phyloP scores from a whole-genome alignment of 1,284 basidiomycete genomes.

The Melampsora larici-populina region DNA sequence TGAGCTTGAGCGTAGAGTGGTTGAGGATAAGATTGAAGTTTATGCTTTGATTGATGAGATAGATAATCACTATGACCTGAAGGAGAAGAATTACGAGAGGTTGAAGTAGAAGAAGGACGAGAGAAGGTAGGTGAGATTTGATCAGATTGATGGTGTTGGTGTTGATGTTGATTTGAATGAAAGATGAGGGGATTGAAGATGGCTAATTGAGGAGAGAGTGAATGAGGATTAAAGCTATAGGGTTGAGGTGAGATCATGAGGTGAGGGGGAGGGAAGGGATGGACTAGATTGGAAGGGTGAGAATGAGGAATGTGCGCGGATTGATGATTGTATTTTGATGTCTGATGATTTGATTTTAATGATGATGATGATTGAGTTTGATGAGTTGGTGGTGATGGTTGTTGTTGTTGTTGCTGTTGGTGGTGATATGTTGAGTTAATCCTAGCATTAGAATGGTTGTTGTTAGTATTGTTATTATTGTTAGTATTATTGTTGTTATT shows the following conservation, averaged over 20 bases:
- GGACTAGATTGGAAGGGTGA: not conserved
- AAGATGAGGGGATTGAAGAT: not conserved
- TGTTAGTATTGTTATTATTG: no score
- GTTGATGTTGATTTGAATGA: not conserved
- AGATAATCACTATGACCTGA: not conserved
- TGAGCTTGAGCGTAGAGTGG: not conserved
- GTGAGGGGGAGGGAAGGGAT: not conserved
- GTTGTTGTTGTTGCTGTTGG: no score
- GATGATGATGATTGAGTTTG: no score
- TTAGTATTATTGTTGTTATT: no score
- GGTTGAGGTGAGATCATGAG: not conserved
- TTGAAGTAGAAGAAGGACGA: constrained; percentile 3
- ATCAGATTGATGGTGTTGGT: not conserved
- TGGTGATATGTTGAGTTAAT: no score
- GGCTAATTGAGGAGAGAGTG: not conserved
- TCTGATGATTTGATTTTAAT: no score
- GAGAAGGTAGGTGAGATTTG: not conserved
- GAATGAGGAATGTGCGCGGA: not conserved
- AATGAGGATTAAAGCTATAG: not conserved
- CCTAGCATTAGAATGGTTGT: no score
- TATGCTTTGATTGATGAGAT: not conserved
- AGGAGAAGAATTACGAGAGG: not conserved
- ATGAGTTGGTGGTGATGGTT: no score
- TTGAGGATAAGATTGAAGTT: constrained; percentile 2
- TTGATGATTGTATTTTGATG: no score